Percentiles rank a stretch among this genome's conserved stretches.
Evolutionary conservation across 805 yeast genomes (phyloP).

Genomic region (Teunomyces pallodes): DNA sequence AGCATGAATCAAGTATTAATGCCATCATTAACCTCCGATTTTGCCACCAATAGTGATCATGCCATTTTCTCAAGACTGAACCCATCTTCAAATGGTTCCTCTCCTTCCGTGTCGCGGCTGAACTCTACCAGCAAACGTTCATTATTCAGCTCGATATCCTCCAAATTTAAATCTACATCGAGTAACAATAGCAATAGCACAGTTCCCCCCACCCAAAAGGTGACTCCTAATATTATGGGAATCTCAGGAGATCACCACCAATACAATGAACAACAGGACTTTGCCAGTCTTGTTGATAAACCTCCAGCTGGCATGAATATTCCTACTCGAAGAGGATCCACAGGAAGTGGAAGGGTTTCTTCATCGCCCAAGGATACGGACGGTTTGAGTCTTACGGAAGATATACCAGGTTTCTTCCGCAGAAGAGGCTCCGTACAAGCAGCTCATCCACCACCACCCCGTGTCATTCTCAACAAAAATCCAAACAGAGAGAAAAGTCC

Average conservation of each 20-base stretch:
- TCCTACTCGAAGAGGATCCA: not conserved
- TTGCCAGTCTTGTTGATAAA: conserved; percentile 20
- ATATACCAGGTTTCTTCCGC: not conserved
- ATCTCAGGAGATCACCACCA: conserved; percentile 4
- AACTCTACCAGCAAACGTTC: conserved; percentile 22
- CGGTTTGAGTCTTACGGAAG: not conserved
- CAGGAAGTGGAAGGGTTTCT: not conserved
- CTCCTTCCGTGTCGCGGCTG: conserved; percentile 15
- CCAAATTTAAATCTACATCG: conserved; percentile 32
- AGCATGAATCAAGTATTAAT: conserved; percentile 3
- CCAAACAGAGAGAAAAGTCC: conserved; percentile 37
- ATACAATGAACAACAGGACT: conserved; percentile 15
- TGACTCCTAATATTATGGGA: conserved; percentile 13
- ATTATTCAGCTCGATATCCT: conserved; percentile 38
- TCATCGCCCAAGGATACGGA: not conserved
- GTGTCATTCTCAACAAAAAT: conserved; percentile 47
- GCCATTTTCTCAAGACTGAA: not conserved
- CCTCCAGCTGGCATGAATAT: conserved; percentile 22
- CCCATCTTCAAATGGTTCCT: conserved; percentile 4
- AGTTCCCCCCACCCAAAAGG: conserved; percentile 5
- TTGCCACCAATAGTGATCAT: not conserved
- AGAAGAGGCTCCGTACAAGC: conserved; percentile 1
- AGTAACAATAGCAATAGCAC: not conserved
- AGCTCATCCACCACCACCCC: not conserved
- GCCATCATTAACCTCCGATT: conserved; percentile 1